Conservation (phyloP, 495 filamentous ascomycete species). For the Penicillium parvum region DNA sequence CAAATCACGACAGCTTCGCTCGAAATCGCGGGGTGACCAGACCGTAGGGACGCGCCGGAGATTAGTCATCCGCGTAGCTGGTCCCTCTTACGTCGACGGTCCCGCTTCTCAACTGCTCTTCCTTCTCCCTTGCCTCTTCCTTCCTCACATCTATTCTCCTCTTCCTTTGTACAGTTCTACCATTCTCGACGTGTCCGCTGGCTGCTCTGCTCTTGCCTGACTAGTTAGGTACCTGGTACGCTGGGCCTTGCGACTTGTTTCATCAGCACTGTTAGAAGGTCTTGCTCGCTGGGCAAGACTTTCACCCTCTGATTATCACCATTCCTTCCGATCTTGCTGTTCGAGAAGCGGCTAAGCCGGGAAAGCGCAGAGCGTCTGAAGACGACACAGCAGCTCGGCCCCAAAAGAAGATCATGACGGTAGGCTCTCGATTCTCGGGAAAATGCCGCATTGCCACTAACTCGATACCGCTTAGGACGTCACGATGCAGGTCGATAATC, state of each 20-base stretch:
- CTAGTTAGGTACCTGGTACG: conserved; percentile 33
- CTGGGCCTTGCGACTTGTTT: conserved; percentile 29
- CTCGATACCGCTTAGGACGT: conserved; percentile 44
- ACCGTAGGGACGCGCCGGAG: conserved; percentile 2
- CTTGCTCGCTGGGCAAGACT: conserved; percentile 51
- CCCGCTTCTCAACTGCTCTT: conserved; percentile 16
- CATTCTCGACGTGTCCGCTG: conserved; percentile 3
- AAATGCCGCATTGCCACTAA: conserved; percentile 15
- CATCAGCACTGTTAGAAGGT: conserved; percentile 36
- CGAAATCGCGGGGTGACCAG: conserved; percentile 7
- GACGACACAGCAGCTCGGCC: conserved; percentile 64
- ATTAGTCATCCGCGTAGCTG: conserved; percentile 22
- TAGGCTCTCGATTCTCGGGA: conserved; percentile 44
- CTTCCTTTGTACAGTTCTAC: background rate
- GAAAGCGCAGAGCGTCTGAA: conserved; percentile 79
- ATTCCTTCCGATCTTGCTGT: conserved; percentile 54
- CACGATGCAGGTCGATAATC: conserved; percentile 79
- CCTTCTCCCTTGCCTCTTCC: conserved; percentile 17
- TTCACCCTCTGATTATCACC: conserved; percentile 43
- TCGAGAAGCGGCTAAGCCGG: conserved; percentile 61
- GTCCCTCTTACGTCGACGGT: conserved; percentile 42
- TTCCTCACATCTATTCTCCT: conserved; percentile 9
- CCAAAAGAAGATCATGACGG: conserved; percentile 79
- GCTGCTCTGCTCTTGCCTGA: conserved; percentile 15
- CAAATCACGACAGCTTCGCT: background rate